These are phyloP conservation scores for Phytophthora idaei DNA, from an alignment of 352 stramenopile species.

Conservation along the genomic window DNA sequence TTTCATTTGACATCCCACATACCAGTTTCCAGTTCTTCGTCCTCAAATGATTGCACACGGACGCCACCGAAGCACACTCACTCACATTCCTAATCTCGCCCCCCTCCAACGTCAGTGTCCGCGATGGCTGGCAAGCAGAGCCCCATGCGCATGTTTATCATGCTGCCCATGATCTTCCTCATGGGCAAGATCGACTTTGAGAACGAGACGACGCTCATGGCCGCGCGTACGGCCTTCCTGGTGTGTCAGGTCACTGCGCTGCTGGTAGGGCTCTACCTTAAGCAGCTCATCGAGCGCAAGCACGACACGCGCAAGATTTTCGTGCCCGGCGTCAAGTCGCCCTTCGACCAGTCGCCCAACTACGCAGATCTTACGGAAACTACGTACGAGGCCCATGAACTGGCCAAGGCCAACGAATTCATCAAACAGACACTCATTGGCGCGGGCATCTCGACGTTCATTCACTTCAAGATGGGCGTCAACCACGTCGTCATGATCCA, in stretches of 20 bases:
- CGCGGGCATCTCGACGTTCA: constrained; percentile 74
- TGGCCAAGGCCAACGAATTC: constrained; percentile 76
- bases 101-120: background rate
- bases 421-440: constrained; percentile 87
- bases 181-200: constrained; percentile 90
- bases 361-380: constrained; percentile 82
- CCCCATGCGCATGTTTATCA: constrained; percentile 80
- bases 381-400: constrained; percentile 76
- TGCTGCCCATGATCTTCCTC: constrained; percentile 87
- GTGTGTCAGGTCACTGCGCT: constrained; percentile 66
- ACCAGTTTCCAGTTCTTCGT: background rate
- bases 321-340: constrained; percentile 69
- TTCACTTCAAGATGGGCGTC: constrained; percentile 87
- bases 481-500: constrained; percentile 91
- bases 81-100: constrained; percentile 4
- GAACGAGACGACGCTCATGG: constrained; percentile 64
- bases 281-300: constrained; percentile 73
- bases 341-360: constrained; percentile 82
- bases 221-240: constrained; percentile 69
- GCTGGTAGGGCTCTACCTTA: constrained; percentile 72
- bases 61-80: constrained; percentile 10
- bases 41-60: background rate
- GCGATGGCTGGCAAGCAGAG: constrained; percentile 66
- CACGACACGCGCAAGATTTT: constrained; percentile 84
- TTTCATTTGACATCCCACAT: background rate